Conservation (phyloP, 768 basidiomycete species). For the Lentinula sp. region DNA sequence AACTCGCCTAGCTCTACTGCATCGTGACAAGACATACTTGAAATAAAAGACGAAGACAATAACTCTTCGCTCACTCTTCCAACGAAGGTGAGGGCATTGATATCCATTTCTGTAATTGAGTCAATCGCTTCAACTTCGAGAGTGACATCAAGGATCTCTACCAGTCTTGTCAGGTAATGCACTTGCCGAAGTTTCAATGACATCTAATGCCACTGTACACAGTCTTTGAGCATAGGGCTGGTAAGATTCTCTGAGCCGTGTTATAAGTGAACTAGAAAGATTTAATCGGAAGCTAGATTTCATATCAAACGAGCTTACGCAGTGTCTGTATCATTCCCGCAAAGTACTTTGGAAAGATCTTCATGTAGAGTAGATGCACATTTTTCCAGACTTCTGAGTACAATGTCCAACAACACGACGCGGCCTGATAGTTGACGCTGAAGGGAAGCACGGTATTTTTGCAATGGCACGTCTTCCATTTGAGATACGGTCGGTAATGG, state of each 20-base stretch:
- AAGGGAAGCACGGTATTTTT: constrained; percentile 54
- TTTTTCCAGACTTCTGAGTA: constrained; percentile 53
- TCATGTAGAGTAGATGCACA: constrained; percentile 51
- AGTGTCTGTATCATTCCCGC: constrained; percentile 32
- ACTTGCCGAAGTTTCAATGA: constrained; percentile 31
- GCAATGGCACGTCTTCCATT: constrained; percentile 41
- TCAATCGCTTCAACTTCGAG: background rate
- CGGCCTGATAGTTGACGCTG: constrained; percentile 61
- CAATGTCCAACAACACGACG: constrained; percentile 52
- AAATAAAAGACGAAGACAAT: constrained; percentile 35
- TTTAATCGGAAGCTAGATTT: constrained; percentile 6
- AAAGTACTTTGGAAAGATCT: constrained; percentile 47
- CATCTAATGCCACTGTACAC: constrained; percentile 33
- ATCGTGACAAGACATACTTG: constrained; percentile 35
- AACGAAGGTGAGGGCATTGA: constrained; percentile 38
- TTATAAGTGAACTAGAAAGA: constrained; percentile 30
- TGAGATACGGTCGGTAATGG: constrained; percentile 41
- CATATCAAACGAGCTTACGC: constrained; percentile 27
- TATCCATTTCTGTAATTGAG: constrained; percentile 15
- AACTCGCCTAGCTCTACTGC: constrained; percentile 29
- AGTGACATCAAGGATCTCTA: constrained; percentile 14
- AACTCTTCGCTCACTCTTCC: constrained; percentile 46
- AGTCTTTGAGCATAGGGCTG: constrained; percentile 44
- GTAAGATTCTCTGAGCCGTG: constrained; percentile 38
- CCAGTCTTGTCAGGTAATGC: constrained; percentile 25